These are phyloP conservation scores for Pythium periplocum DNA, from an alignment of 352 stramenopile genomes.

Conservation along the genomic window DNA sequence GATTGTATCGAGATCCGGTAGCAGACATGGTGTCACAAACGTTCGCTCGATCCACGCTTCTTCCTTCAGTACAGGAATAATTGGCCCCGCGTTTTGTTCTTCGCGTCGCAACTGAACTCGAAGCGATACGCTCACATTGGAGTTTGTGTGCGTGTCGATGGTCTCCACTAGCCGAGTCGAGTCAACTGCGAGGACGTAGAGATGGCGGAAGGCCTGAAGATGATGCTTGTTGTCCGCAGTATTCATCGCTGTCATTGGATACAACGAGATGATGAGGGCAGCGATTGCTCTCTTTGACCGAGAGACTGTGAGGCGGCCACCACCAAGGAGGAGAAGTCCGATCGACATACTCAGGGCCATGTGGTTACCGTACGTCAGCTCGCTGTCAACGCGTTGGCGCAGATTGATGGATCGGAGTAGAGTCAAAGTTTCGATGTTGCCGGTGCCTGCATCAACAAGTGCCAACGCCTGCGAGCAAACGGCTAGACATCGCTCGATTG, in stretches of 20 bases:
- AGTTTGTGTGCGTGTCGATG: conserved; percentile 59
- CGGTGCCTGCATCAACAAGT: conserved; percentile 95
- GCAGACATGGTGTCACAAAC: conserved; percentile 58
- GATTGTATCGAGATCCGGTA: conserved; percentile 58
- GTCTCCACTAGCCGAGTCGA: conserved; percentile 63
- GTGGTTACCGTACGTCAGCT: conserved; percentile 94
- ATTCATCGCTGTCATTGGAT: conserved; percentile 89
- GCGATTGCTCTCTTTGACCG: conserved; percentile 88
- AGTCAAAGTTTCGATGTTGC: conserved; percentile 91
- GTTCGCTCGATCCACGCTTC: conserved; percentile 9
- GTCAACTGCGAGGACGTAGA: conserved; percentile 88
- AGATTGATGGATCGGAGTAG: conserved; percentile 87
- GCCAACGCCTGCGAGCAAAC: conserved; percentile 89
- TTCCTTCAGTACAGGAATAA: not conserved
- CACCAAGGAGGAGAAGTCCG: conserved; percentile 95
- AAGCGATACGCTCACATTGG: conserved; percentile 40
- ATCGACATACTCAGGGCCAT: conserved; percentile 94
- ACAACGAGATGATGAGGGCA: conserved; percentile 93
- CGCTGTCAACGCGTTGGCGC: conserved; percentile 64
- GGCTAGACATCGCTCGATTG: conserved; percentile 92
- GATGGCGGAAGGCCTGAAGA: conserved; percentile 85
- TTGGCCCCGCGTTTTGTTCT: not conserved
- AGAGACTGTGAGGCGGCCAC: conserved; percentile 91
- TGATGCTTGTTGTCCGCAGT: conserved; percentile 94
- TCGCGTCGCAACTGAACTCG: conserved; percentile 32